A percentile compares a stretch with the other conserved stretches of the same genome.
These are phyloP conservation scores for Endoconidiophora polonica DNA, from an alignment of 2,329 filamentous ascomycete species.

Conservation along the genomic window DNA sequence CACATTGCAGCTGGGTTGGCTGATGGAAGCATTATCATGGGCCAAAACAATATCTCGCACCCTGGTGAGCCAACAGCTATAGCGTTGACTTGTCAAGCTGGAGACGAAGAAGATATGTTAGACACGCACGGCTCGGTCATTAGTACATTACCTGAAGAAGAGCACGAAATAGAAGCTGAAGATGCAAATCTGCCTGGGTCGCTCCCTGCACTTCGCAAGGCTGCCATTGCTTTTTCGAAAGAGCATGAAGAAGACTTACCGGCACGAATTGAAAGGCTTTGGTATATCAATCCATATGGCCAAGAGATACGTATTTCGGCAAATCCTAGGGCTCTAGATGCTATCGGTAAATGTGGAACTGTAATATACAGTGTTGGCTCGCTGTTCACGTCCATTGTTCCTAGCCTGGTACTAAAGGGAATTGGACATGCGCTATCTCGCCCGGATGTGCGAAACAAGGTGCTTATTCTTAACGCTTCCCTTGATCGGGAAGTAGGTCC, in stretches of 20 bases:
- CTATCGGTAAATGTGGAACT: conserved; percentile 45
- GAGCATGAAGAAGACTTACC: conserved; percentile 56
- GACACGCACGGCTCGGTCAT: too few relatives aligned
- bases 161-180: conserved; percentile 49
- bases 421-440: conserved; percentile 44
- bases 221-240: conserved; percentile 73
- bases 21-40: conserved; percentile 64
- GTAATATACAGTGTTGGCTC: conserved; percentile 90
- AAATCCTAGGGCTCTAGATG: conserved; percentile 62
- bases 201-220: conserved; percentile 60
- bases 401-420: conserved; percentile 58
- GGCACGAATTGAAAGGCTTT: conserved; percentile 62
- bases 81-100: conserved; percentile 17
- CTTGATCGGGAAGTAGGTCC: conserved; percentile 79
- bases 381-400: conserved; percentile 77
- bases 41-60: conserved; percentile 86
- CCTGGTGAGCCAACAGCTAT: conserved; percentile 47
- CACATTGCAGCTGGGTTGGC: conserved; percentile 75
- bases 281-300: conserved; percentile 99
- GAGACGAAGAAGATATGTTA: conserved; percentile 7
- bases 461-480: conserved; percentile 70
- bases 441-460: conserved; percentile 43
- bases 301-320: conserved; percentile 78
- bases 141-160: conserved; percentile 17
- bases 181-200: conserved; percentile 71